Percentiles rank a stretch among this genome's conserved stretches.
Evolutionary conservation across 192 early-diverging fungal species (phyloP).

Genomic region (Gonapodya sp.): DNA sequence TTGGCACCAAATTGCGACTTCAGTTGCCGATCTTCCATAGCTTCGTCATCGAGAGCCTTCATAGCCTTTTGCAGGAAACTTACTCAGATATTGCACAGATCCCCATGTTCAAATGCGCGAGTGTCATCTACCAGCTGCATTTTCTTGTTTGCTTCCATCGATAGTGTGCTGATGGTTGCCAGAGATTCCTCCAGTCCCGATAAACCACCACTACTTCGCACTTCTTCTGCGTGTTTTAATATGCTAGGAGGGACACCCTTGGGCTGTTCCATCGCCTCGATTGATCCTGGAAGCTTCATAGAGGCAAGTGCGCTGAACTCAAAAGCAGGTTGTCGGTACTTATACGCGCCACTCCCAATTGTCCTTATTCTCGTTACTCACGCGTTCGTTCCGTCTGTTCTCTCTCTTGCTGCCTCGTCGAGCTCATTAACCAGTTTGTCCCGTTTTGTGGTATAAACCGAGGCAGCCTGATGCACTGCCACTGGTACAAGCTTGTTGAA

Average conservation of each 20-base stretch:
- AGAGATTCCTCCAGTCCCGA: not conserved
- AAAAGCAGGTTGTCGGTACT: not conserved
- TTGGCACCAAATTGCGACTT: not conserved
- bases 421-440: slow-evolving; percentile 65
- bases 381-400: slow-evolving; percentile 58
- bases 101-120: not conserved
- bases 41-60: slow-evolving; percentile 1
- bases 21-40: not conserved
- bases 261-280: slow-evolving; percentile 66
- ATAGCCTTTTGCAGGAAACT: not conserved
- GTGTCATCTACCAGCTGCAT: not conserved
- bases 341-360: not conserved
- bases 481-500: slow-evolving; percentile 81
- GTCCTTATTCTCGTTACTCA: slow-evolving; percentile 14
- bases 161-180: not conserved
- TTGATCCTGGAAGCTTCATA: slow-evolving; percentile 56
- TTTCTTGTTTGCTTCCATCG: not conserved
- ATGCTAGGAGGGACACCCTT: slow-evolving; percentile 63
- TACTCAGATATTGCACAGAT: not conserved
- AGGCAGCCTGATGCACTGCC: slow-evolving; percentile 81
- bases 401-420: slow-evolving; percentile 50
- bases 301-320: slow-evolving; percentile 52
- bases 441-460: slow-evolving; percentile 74
- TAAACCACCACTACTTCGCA: not conserved
- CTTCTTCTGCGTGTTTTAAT: slow-evolving; percentile 59